Evolutionary conservation across 2,329 filamentous ascomycete species (phyloP).

Genomic region (Triangularia setosa): DNA sequence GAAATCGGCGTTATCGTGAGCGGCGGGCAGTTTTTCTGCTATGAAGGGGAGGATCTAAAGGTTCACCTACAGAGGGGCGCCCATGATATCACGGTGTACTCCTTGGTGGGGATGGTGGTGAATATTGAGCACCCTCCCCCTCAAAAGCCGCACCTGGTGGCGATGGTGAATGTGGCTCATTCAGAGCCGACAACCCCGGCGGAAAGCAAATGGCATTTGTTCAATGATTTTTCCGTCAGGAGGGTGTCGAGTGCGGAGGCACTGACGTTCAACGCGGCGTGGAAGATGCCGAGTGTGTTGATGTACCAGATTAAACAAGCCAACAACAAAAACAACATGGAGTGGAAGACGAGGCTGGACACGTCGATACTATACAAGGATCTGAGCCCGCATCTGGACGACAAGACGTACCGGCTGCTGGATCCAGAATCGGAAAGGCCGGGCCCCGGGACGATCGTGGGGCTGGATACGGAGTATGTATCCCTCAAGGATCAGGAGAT

Average conservation of each 20-base stretch:
- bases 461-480: slow-evolving; percentile 95
- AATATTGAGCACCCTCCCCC: slow-evolving; percentile 84
- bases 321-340: slow-evolving; percentile 77
- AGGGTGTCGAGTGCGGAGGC: slow-evolving; percentile 78
- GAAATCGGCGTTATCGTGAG: slow-evolving; percentile 92
- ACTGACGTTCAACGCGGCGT: slow-evolving; percentile 79
- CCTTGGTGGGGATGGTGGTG: slow-evolving; percentile 81
- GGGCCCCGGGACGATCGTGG: slow-evolving; percentile 69
- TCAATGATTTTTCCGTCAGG: slow-evolving; percentile 94
- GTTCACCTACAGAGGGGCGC: slow-evolving; percentile 73
- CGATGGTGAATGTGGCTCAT: slow-evolving; percentile 78
- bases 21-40: slow-evolving; percentile 89
- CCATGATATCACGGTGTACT: slow-evolving; percentile 82
- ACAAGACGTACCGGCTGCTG: slow-evolving; percentile 58
- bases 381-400: slow-evolving; percentile 42
- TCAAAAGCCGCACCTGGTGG: slow-evolving; percentile 86
- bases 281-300: slow-evolving; percentile 89
- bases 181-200: slow-evolving; percentile 56
- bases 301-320: slow-evolving; percentile 79
- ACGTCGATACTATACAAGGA: slow-evolving; percentile 80
- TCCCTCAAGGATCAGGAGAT: slow-evolving; percentile 89
- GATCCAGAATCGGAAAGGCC: slow-evolving; percentile 60
- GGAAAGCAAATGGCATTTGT: slow-evolving; percentile 83
- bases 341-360: slow-evolving; percentile 82
- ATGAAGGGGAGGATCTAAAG: slow-evolving; percentile 85